phyloP scores from a whole-genome alignment of 225 moss, liverwort and hornwort species.

The Thuidium tamariscinum region DNA sequence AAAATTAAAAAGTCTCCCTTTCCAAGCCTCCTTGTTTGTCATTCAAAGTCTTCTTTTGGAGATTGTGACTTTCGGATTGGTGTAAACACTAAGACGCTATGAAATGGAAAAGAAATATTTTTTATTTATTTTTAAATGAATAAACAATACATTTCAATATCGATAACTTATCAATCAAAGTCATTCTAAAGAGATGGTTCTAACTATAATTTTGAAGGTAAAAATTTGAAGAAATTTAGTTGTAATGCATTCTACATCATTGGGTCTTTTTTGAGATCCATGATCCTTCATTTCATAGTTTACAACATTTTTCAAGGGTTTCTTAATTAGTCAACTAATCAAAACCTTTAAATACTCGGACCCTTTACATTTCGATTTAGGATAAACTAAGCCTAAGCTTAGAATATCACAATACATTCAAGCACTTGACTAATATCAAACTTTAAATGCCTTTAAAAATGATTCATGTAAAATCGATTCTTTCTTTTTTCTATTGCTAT shows the following conservation, averaged over 20 bases:
- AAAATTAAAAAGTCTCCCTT: neutral
- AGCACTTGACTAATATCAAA: no score
- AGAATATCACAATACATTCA: neutral
- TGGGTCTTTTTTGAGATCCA: neutral
- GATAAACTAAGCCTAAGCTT: accelerated
- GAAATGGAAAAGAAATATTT: neutral
- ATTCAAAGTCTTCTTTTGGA: neutral
- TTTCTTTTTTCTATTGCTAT: neutral
- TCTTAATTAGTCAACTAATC: neutral
- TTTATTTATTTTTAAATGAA: no score
- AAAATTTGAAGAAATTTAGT: neutral
- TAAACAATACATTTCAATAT: no score
- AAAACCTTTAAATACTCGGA: neutral
- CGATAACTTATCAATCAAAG: accelerated
- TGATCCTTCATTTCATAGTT: accelerated
- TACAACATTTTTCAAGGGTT: neutral
- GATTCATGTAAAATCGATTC: neutral
- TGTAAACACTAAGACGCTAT: accelerated
- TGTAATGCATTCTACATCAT: accelerated
- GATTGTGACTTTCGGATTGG: neutral
- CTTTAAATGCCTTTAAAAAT: neutral
- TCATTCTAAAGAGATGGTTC: accelerated
- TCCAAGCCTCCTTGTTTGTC: accelerated
- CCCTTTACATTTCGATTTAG: accelerated
- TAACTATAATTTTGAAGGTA: accelerated